phyloP scores from a whole-genome alignment of 139 green algal species.

The Pleodorina starrii region DNA sequence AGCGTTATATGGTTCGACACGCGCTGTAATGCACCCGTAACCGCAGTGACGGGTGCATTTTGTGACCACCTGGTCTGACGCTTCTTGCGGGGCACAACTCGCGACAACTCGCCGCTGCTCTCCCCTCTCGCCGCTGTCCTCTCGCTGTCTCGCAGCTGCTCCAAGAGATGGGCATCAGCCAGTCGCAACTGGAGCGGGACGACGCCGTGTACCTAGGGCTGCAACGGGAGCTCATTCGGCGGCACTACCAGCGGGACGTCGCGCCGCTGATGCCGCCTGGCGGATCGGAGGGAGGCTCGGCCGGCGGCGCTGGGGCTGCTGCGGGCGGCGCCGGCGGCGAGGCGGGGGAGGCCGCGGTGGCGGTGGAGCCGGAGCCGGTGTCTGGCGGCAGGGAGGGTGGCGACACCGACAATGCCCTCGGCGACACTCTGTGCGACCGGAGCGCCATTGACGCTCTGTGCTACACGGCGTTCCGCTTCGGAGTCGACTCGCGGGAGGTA shows the following conservation, averaged over 20 bases:
- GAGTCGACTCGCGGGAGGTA: neutral
- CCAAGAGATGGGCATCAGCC: neutral
- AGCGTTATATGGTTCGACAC: no score
- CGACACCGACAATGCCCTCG: neutral
- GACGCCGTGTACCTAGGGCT: neutral
- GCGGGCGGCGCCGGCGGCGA: neutral
- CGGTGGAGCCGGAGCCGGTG: no score
- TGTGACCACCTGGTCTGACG: neutral
- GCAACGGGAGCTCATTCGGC: neutral
- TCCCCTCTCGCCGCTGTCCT: neutral
- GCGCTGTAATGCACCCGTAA: neutral
- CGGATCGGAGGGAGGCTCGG: no score
- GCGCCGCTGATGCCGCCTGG: no score
- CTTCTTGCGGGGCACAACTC: neutral
- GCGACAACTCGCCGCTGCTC: neutral
- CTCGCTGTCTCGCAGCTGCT: neutral
- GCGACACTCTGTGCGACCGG: neutral
- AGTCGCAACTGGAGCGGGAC: neutral
- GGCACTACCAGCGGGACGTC: neutral
- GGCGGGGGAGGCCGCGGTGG: neutral
- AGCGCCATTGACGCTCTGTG: constrained; percentile 17
- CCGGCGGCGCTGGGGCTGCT: neutral
- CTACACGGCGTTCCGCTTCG: constrained; percentile 2
- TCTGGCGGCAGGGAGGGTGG: no score
- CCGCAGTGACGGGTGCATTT: neutral